Conservation (phyloP, 768 basidiomycete species). For the Megacollybia marginata region DNA sequence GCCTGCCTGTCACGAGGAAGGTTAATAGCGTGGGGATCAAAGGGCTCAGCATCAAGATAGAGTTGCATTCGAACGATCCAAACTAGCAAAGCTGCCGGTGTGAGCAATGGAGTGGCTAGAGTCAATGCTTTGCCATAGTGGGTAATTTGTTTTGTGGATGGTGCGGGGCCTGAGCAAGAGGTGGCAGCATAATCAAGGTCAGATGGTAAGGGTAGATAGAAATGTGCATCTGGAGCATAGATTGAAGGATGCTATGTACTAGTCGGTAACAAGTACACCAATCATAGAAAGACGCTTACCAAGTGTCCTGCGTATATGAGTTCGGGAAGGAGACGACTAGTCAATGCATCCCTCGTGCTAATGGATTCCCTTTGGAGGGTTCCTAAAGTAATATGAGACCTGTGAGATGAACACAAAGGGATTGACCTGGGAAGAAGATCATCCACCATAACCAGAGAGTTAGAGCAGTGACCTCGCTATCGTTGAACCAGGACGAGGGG, state of each 20-base stretch:
- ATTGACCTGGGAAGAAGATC: constrained; percentile 28
- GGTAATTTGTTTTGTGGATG: constrained; percentile 22
- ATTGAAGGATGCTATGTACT: constrained; percentile 29
- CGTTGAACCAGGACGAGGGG: constrained; percentile 14
- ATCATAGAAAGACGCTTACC: constrained; percentile 17
- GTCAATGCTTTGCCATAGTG: constrained; percentile 35
- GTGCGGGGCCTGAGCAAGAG: constrained; percentile 23
- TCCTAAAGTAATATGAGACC: constrained; percentile 18
- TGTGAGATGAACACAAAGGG: too few relatives aligned
- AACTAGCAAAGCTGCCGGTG: constrained; percentile 31
- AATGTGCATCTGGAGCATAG: constrained; percentile 37
- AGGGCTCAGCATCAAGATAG: constrained; percentile 20
- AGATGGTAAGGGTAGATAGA: constrained; percentile 26
- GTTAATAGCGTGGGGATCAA: constrained; percentile 13
- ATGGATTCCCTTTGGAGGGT: constrained; percentile 22
- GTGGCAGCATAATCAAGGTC: neutral
- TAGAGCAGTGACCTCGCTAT: constrained; percentile 30
- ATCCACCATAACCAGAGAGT: constrained; percentile 42
- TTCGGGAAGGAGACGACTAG: constrained; percentile 26
- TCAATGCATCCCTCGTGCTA: constrained; percentile 14
- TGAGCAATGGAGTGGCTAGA: constrained; percentile 32
- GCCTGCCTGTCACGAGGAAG: constrained; percentile 29
- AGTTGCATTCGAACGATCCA: constrained; percentile 29
- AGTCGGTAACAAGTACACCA: neutral
- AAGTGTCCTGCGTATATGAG: constrained; percentile 34